Conservation (phyloP, 805 yeast genomes). For the Zygotorulaspora chibaensis region DNA sequence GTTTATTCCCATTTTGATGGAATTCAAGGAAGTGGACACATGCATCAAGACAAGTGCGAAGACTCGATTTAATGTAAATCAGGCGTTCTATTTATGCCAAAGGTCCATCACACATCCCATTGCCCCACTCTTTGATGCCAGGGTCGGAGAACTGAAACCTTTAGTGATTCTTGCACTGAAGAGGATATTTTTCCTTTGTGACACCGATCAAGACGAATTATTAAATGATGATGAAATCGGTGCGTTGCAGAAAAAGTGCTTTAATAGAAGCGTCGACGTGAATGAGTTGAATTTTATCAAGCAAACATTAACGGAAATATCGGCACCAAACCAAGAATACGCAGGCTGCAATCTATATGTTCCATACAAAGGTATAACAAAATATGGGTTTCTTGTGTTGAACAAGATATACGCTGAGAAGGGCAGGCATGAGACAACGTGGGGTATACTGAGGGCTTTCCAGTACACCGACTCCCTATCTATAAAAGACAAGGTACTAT, state of each 20-base stretch:
- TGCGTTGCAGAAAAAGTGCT: conserved; percentile 69
- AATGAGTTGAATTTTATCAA: conserved; percentile 47
- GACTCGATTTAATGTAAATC: conserved; percentile 78
- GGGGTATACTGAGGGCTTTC: conserved; percentile 89
- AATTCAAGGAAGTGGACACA: conserved; percentile 90
- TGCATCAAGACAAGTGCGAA: conserved; percentile 87
- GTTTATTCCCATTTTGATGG: conserved; percentile 77
- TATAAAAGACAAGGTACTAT: conserved; percentile 70
- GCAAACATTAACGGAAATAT: conserved; percentile 28
- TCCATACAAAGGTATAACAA: conserved; percentile 53
- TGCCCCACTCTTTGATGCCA: conserved; percentile 89
- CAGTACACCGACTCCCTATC: conserved; percentile 91
- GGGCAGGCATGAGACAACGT: conserved; percentile 94
- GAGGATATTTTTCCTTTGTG: conserved; percentile 79
- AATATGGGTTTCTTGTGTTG: conserved; percentile 69
- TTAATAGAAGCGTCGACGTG: conserved; percentile 52
- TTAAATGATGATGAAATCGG: conserved; percentile 68
- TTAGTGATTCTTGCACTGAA: conserved; percentile 70
- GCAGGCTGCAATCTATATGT: conserved; percentile 40
- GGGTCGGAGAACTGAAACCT: conserved; percentile 76
- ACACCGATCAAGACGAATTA: conserved; percentile 85
- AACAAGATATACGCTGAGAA: conserved; percentile 81
- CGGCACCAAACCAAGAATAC: conserved; percentile 23
- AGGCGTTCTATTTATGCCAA: conserved; percentile 82
- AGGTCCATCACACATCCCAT: conserved; percentile 90